Percentiles rank a stretch among this genome's conserved stretches.
These are phyloP conservation scores for Backusella parvicylindrica DNA, from an alignment of 192 early-diverging fungal species.

Conservation along the genomic window DNA sequence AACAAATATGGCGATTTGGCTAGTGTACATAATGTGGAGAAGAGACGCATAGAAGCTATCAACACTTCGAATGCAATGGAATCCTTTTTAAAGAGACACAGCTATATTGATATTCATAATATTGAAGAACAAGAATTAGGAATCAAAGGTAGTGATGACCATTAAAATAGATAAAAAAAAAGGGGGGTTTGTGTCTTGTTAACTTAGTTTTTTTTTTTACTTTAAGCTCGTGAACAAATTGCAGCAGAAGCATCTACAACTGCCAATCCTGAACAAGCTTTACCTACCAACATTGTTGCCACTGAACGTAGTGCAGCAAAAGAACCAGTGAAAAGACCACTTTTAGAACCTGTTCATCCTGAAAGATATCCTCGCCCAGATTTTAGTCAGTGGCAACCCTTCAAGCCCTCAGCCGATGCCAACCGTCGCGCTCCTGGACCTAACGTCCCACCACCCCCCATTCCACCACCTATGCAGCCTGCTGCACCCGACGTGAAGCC, in stretches of 20 bases:
- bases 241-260: neutral
- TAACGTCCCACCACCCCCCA: neutral
- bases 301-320: neutral
- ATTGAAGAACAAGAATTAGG: conserved; percentile 78
- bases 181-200: neutral
- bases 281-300: neutral
- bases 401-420: conserved; percentile 44
- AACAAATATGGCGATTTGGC: conserved; percentile 84
- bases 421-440: conserved; percentile 1
- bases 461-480: neutral
- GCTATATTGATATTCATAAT: conserved; percentile 70
- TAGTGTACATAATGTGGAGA: conserved; percentile 72
- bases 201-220: neutral
- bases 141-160: conserved; percentile 42
- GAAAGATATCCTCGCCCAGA: conserved; percentile 75
- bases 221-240: conserved; percentile 12
- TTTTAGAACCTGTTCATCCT: conserved; percentile 58
- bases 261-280: neutral
- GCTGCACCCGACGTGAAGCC: neutral
- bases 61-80: conserved; percentile 29
- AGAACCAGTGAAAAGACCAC: conserved; percentile 15
- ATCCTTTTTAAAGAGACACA: conserved; percentile 70
- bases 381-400: conserved; percentile 63
- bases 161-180: neutral
- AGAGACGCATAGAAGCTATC: conserved; percentile 61